phyloP scores from a whole-genome alignment of 2,329 filamentous ascomycete genomes.

The Phaeosphaeriaceae sp. region DNA sequence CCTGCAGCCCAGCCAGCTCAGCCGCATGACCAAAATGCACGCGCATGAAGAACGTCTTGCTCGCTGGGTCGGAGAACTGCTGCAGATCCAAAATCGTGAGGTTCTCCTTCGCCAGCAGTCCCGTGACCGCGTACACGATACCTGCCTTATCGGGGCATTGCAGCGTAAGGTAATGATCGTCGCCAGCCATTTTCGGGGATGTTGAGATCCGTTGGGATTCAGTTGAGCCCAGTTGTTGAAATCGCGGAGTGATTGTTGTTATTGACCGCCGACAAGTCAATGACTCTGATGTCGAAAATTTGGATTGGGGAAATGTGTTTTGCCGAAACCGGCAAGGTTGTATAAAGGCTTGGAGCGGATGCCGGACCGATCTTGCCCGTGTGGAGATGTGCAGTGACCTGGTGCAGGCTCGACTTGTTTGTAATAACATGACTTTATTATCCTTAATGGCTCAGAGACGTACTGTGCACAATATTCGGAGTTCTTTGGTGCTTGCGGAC shows the following conservation, averaged over 20 bases:
- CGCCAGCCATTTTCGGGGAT: constrained; percentile 35
- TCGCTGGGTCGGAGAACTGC: constrained; percentile 80
- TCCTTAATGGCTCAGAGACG: not conserved
- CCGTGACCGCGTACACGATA: constrained; percentile 85
- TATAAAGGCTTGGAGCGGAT: constrained; percentile 22
- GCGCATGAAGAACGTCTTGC: constrained; percentile 85
- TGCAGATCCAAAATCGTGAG: constrained; percentile 86
- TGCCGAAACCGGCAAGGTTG: constrained; percentile 40
- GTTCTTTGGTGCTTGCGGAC: constrained; percentile 15
- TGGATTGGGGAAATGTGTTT: constrained; percentile 37
- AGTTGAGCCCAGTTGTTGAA: constrained; percentile 29
- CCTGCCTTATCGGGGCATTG: constrained; percentile 86
- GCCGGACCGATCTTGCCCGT: constrained; percentile 29
- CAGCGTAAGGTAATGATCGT: constrained; percentile 68
- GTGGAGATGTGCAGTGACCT: constrained; percentile 22
- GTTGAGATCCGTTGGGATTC: constrained; percentile 33
- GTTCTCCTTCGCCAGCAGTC: constrained; percentile 74
- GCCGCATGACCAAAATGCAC: constrained; percentile 76
- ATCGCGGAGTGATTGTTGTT: constrained; percentile 21
- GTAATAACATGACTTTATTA: not conserved
- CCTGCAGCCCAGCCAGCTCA: constrained; percentile 54
- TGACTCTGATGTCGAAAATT: constrained; percentile 38
- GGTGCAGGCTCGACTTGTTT: constrained; percentile 19
- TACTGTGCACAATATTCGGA: constrained; percentile 11
- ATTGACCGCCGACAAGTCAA: constrained; percentile 24